Base-by-base conservation (phyloP, 371 early-diverging fungal genomes). In the Actinomortierella wolfii region DNA sequence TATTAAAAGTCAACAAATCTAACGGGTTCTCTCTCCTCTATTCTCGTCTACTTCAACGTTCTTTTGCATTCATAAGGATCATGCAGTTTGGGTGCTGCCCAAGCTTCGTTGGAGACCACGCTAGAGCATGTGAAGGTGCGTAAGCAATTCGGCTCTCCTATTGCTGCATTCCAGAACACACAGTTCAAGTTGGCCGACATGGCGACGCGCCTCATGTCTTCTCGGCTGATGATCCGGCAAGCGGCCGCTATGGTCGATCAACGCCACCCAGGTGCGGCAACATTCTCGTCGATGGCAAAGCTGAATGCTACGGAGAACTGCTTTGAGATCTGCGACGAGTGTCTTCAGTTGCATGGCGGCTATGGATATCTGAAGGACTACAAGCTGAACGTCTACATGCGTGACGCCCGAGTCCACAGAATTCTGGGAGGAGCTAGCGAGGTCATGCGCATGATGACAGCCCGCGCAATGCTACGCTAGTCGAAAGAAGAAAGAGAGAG, bases 171-270 rank as follows among this genome's bases (percentile, higher is more conserved):
- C 71, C 81, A 61, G 71, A 61, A 64, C 61, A 64, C 75, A 15
- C 82, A 84, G 58, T 84, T 84, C 64, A 77, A 81, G 57, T 58
- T 84, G 14, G 79, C 84, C 3, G 82, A 83, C 18, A 84, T 84
- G 84, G 76, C 76, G 17, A 74, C 71, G 26, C 47, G 51, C 15
- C 55, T 84, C 4, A 61, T 66, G 28, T 45, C 79, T 20, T 79
- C 82, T 7, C 73, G 84, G 0, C 26, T 80, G 43, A 73, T 82
- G 67, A 77, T 84, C 26, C 64, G 84, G 5, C 68, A 79, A 45
- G 84, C 84, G 1, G 83, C 84, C 8, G 39, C 51, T 14, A 51
- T 81, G 23, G 47, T 83, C 0, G 84, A 84, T 29, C 64, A 20
- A 43, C 17, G 39, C 21, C 51, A 61, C 2, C 26, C 51, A 11